Evolutionary conservation across 495 filamentous ascomycete species (phyloP), one percentile per base, ranked within the genome.

Genomic region (Aspergillus homomorphus): DNA sequence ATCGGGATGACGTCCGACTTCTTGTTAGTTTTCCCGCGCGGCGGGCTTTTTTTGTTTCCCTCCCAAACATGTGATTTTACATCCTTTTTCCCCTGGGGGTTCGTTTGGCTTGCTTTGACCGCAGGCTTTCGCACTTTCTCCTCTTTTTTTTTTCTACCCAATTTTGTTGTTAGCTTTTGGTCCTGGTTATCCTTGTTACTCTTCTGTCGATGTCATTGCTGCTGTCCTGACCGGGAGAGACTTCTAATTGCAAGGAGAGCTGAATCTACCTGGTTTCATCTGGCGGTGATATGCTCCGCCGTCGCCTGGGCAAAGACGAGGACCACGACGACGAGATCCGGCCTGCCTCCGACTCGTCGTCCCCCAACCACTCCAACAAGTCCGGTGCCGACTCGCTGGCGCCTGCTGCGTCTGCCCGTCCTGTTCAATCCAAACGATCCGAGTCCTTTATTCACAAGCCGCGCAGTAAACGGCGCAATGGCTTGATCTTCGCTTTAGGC

Each of bases 401-500:
- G 15, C 8, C 48, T 26, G 15, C 24, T 41, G 23, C 26, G 43
- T 18, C 33, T 19, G 18, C 41, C 41, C 4, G 41, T n/a, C 26
- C 56, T 48, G 4, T 22, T 26, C 18, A 51, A 51, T 12, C 53
- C 60, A 14, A 66, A 69, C 33, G 33, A 24, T 60, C 61, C 69
- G 79, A 71, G 64, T 81, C 63, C 52, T 80, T 72, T 62, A 73
- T 67, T 59, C 76, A 76, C 3, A 80, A 81, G 63, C 78, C 76
- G 20, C 76, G 79, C 53, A 80, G 74, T 53, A 92, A 90, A 69
- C 84, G 90, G 55, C 84, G 85, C 52, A 87, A 83, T 73, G 84
- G 85, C 1, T 83, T 91, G 51, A 89, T 96, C 42, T 97, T 97
- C 75, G 67, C 84, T 8, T 71, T 96, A 38, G 92, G 92, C 26